Base-by-base conservation (phyloP, 2,329 filamentous ascomycete genomes). In the Ophiostoma angusticollis region DNA sequence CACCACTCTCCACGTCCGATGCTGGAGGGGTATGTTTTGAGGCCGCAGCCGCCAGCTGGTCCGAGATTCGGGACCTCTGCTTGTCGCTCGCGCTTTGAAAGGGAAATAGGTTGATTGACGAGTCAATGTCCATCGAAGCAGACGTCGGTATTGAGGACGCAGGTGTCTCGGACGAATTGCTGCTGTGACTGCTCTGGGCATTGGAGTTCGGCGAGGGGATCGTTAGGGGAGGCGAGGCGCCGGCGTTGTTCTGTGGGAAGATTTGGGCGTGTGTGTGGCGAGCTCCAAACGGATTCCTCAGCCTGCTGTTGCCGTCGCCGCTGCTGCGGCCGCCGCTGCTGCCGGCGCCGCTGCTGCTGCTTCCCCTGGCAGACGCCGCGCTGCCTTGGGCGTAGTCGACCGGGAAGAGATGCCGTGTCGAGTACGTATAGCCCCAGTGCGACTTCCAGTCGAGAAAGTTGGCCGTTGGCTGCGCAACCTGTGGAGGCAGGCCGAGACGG, bases 341-440 rank as follows among this genome's bases (percentile, higher is more conserved):
- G 17, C 31, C 18, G 17, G 11, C 18, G 17, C 18, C 17, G 2
- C 6, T 7, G 31, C 5, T 4, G 13, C 13, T n/a, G 9, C 6
- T 9, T 13, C n/a, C 30, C n/a, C n/a, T n/a, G n/a, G n/a, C n/a
- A n/a, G n/a, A n/a, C n/a, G n/a, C n/a, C n/a, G n/a, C n/a, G n/a
- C n/a, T n/a, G n/a, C n/a, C n/a, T n/a, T n/a, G n/a, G n/a, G n/a
- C n/a, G n/a, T n/a, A n/a, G 19, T 36, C 27, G 14, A 9, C 25
- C 9, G 58, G 58, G 32, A 64, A 64, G 17, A 64, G 43, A 45
- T 64, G 58, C 12, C 48, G 49, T 16, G 59, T 54, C 11, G 48
- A 52, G 29, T 54, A 47, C 22, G 28, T 31, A 22, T 27, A 27
- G 14, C 38, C 25, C 38, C 19, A 27, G 16, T 21, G 38, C n/a